Evolutionary conservation across 208 protist genomes (phyloP), one percentile per base, ranked within the genome.

Genomic region (Naegleria fowleri): DNA sequence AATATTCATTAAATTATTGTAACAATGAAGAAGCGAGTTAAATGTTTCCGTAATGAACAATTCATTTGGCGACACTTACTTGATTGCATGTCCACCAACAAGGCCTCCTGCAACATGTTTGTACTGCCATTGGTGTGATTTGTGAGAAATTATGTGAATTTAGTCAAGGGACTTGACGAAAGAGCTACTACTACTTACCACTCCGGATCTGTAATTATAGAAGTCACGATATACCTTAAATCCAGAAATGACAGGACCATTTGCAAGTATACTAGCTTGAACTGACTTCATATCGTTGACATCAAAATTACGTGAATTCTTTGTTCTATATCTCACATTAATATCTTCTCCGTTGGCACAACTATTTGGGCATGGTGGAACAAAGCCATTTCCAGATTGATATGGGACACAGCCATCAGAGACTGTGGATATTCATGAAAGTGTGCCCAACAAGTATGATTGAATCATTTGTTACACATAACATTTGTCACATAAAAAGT

Each of bases 231-330:
- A 88, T 2, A 88, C 85, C 15, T 55, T 29, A 58, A 58, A 59
- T 76, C 95, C 94, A 25, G 94, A 95, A 93, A 97, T 95, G 59
- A 98, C 96, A 33, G 97, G 96, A 39, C 97, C 97, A 83, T 95
- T 92, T 36, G 93, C 92, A 93, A 95, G 95, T 89, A 98, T 94
- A 93, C 97, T 96, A 39, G 92, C 93, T 94, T 95, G 94, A 93
- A 96, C 96, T 11, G 9, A 13, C 38, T 59, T 43, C 33, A 58
- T 29, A 22, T n/a, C n/a, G 5, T 5, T 43, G 16, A 36, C 29
- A n/a, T 29, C 40, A 36, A 79, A 79, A 36, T 29, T 79, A 0
- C 5, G 9, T 38, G 39, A 6, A 58, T 55, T 29, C 25, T 11
- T n/a, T 33, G 41, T 43, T 39, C 55, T 88, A 29, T 88, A 88